Evolutionary conservation across 148 eudicot species (phyloP), one percentile per base, ranked within the genome.

Genomic region (Amaranthus cruentus): DNA sequence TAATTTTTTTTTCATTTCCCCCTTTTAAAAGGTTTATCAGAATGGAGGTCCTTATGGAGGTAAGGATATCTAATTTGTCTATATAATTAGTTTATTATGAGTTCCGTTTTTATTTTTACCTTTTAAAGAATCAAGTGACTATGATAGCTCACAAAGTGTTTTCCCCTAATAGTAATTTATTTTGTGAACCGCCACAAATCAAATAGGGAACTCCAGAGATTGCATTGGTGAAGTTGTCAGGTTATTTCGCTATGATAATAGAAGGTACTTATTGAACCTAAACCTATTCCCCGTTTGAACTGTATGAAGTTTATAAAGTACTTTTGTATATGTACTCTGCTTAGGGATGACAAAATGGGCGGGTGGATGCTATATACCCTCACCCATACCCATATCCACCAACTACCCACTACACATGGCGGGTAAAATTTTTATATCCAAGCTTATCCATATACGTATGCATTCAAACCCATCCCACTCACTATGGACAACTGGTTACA

Each of bases 151-250:
- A 48, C 2, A 21, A 43, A 5, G 61, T 64, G 48, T 71, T 81
- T 28, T 69, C 70, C n/a, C 44, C 18, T 58, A 60, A 18, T 72
- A 43, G 9, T 63, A 53, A 9, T 52, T 21, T 64, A 7, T 64
- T 42, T 77, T 73, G 59, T 73, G 85, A 75, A 68, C 68, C 70
- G 70, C 70, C 74, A 75, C 80, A 68, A 70, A 63, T 76, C 76
- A 71, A 56, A 88, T 76, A 75, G 51, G 77, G 79, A 65, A 74
- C 68, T 77, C 76, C 43, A 81, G 44, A 49, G 86, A 83, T 82
- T 96, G 99, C 85, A 87, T 90, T 72, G 99, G 97, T 74, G 83
- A 89, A 83, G 80, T 92, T 68, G 83, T 96, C 76, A 79, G 79
- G 81, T 81, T 92, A 63, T 62, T 59, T 51, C 84, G 82, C 13